Percentiles rank a stretch among this genome's conserved stretches.
Conservation (phyloP, 1,284 basidiomycete genomes). For the Polyporus tsugae region DNA sequence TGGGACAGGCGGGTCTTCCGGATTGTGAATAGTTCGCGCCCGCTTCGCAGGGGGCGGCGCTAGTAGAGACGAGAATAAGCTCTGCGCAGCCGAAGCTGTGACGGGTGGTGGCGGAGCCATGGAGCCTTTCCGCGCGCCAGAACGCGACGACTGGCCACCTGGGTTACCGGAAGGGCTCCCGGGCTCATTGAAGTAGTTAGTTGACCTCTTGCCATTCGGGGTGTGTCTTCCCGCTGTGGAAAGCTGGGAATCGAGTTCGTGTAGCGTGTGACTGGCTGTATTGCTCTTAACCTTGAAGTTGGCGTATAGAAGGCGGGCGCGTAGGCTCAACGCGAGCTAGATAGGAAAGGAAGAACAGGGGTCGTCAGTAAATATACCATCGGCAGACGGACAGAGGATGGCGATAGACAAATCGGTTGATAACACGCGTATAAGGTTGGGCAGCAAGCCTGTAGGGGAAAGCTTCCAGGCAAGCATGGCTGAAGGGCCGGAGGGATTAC, state of each 20-base stretch:
- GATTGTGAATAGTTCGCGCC: slow-evolving; percentile 78
- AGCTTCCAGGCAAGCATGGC: slow-evolving; percentile 9
- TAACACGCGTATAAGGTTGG: slow-evolving; percentile 3
- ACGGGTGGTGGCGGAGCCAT: slow-evolving; percentile 58
- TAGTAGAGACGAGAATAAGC: slow-evolving; percentile 75
- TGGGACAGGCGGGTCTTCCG: slow-evolving; percentile 70
- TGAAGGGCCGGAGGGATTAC: slow-evolving; percentile 13
- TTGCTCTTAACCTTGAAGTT: slow-evolving; percentile 83
- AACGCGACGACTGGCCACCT: slow-evolving; percentile 36
- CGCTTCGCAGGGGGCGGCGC: slow-evolving; percentile 77
- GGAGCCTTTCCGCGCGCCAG: slow-evolving; percentile 47
- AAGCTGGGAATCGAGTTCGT: slow-evolving; percentile 70
- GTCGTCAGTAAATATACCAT: slow-evolving; percentile 40
- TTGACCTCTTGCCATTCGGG: slow-evolving; percentile 45
- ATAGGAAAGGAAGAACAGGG: slow-evolving; percentile 45
- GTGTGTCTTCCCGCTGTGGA: slow-evolving; percentile 35
- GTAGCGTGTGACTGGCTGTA: slow-evolving; percentile 66
- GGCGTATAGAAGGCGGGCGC: slow-evolving; percentile 79
- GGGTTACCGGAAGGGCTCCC: slow-evolving; percentile 25
- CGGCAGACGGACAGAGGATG: neutral
- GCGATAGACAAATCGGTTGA: neutral
- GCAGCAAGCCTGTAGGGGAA: slow-evolving; percentile 36
- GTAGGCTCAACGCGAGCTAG: slow-evolving; percentile 79
- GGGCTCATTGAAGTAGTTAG: slow-evolving; percentile 58
- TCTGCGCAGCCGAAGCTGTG: slow-evolving; percentile 56